Evolutionary conservation across 768 basidiomycete genomes (phyloP).

Genomic region (Lenzites betulinus): DNA sequence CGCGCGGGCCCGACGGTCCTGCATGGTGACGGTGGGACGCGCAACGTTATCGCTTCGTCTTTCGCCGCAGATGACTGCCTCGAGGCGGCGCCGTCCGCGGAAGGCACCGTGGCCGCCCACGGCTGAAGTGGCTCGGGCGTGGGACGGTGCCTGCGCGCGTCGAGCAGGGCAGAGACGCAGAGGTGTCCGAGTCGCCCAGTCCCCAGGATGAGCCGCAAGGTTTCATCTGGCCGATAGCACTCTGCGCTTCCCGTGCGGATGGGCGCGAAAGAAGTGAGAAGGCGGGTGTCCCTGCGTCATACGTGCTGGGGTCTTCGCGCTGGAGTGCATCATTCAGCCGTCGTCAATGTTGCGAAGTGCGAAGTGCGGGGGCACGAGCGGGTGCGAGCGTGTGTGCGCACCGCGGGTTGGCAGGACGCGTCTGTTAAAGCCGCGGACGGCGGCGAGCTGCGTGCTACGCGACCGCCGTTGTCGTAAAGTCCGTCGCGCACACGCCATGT

Average conservation of each 20-base stretch:
- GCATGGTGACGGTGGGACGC: background rate
- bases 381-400: constrained; percentile 5
- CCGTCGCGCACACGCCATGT: background rate
- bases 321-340: background rate
- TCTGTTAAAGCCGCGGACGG: background rate
- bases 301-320: too few relatives aligned
- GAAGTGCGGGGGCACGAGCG: too few relatives aligned
- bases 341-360: background rate
- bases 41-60: background rate
- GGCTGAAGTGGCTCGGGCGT: constrained; percentile 4
- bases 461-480: background rate
- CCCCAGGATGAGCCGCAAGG: background rate
- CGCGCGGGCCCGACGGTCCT: background rate
- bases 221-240: background rate
- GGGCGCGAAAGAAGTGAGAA: background rate
- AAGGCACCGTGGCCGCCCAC: background rate
- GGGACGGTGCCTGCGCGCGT: constrained; percentile 8
- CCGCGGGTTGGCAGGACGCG: background rate
- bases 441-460: background rate
- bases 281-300: background rate
- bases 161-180: background rate
- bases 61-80: constrained; percentile 12
- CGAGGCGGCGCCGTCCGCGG: background rate
- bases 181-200: too few relatives aligned
- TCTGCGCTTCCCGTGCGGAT: too few relatives aligned